Base-by-base conservation (phyloP, 106 monocot genomes). In the Xerophyta viscosa region DNA sequence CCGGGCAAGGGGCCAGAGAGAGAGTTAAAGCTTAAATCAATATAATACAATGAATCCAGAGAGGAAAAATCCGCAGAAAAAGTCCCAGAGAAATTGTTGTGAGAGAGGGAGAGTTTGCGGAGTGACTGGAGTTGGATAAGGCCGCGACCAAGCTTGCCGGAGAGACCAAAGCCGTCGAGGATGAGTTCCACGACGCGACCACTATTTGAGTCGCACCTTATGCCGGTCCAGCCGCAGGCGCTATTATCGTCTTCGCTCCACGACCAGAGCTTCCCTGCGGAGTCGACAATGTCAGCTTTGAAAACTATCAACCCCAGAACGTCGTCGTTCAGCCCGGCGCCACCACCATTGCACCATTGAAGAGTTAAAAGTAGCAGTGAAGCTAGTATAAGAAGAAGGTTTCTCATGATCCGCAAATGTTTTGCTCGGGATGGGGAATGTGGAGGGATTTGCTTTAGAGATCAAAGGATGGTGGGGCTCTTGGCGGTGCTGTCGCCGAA, bases 231-330 rank as follows among this genome's bases (percentile, higher is more conserved):
- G 48, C 41, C 19, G 71, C 98, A 90, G 8, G 90, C 74, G 71
- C 49, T 25, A 48, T 68, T 66, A 58, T 80, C 82, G 66, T 90
- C 86, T 52, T 83, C 90, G 65, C 82, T 77, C 98, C 98, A 98
- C 2, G 98, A 83, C 4, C 66, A 56, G 20, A 98, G 90, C 52
- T 61, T 61, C 14, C 67, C 70, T 2, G n/a, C 18, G 0, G 98
- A 82, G 60, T 98, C 96, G 3, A 3, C 15, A 20, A 98, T 55
- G 22, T 73, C 90, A 39, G 90, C 73, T 56, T 98, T 98, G 77
- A 98, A 86, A 53, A 90, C 90, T 57, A 98, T 79, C 28, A 98
- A 76, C 29, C 90, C 98, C n/a, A 98, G 98, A 15, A 90, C 65
- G 54, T 98, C 98, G 53, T 86, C 90, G 79, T 82, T 98, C 33